Evolutionary conservation across 2,329 filamentous ascomycete genomes (phyloP), one percentile per base, ranked within the genome.

Genomic region (Fusarium pseudograminearum): DNA sequence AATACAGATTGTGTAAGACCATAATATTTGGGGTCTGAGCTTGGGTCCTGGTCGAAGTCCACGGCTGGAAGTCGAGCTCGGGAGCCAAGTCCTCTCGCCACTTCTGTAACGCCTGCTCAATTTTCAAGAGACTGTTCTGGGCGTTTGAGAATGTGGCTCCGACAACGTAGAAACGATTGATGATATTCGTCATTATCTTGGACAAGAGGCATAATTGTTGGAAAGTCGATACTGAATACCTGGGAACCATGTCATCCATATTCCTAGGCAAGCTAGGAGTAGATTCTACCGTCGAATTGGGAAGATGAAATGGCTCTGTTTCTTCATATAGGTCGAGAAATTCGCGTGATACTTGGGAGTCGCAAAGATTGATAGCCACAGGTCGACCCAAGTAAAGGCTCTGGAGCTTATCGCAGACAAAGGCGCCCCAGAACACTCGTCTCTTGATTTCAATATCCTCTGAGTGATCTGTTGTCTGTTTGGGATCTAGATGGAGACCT

Each of bases 361-460:
- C 61, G 0, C 20, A 38, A 1, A 63, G 36, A 6, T 57, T 63
- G 2, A 63, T 57, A 2, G 50, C 61, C 1, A 63, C 61, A 9
- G 61, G 58, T 8, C 61, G 47, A 9, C 61, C 61, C 48, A 63
- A 26, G 3, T 63, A 63, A 0, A 63, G 26, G 18, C 61, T 63
- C 4, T 63, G 61, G 0, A 63, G 30, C 1, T 63, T 63, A 14
- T 63, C 61, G 89, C 88, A 71, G 90, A 91, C 61, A 8, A 64
- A 63, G 0, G 50, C 26, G 0, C 61, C 61, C 61, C 61, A 63
- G 5, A 63, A 63, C 1, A 63, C 48, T 2, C 61, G 22, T 10
- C 61, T 14, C 3, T 53, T 31, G 14, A 63, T 63, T 14, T 63
- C 58, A 11, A 63, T 57, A 4, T 63, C 58, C 14, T 63, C 61